Base-by-base conservation (phyloP, 202 grass and related monocot genomes). In the Musa balbisiana region DNA sequence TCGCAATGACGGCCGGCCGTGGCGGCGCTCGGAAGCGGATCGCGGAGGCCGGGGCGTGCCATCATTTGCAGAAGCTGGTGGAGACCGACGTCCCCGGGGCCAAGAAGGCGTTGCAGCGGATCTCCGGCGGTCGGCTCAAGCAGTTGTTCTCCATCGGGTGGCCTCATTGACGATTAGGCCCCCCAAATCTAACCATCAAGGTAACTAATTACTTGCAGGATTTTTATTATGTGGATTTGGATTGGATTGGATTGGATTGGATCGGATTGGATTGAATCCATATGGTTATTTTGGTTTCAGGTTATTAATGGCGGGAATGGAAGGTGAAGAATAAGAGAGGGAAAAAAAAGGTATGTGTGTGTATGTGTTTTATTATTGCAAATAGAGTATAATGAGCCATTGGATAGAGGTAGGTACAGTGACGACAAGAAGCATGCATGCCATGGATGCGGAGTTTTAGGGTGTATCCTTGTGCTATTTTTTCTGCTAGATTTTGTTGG, bases 361-460 rank as follows among this genome's bases (percentile, higher is more conserved):
- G 9, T 62, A 19, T 13, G 5, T 62, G 15, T 55, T 55, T 73
- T 52, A 26, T 9, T 14, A 55, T 55, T 73, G 52, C 72, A 73
- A 23, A 73, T 56, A 55, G 51, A 73, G 72, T 51, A 19, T 33
- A 33, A 43, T n/a, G 74, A 83, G 80, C 84, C 84, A 76, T 67
- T 79, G 78, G 78, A 85, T 80, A 74, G 74, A 74, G 55, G 67
- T 70, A 70, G 17, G 76, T 85, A 87, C 84, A 84, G 85, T 85
- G 76, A 16, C 67, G 78, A 51, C 14, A 80, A 78, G 82, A 92
- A 90, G 89, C 92, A 86, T 67, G 25, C 8, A 52, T 43, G 33
- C 33, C 33, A 43, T 90, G 89, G 89, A 90, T 92, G 92, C 87
- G 19, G 87, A 84, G 84, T 96, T 96, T 92, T 96, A 92, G 85